Evolutionary conservation across 345 rosid species (phyloP), one percentile per base, ranked within the genome.

Genomic region (Aurinia saxatilis): DNA sequence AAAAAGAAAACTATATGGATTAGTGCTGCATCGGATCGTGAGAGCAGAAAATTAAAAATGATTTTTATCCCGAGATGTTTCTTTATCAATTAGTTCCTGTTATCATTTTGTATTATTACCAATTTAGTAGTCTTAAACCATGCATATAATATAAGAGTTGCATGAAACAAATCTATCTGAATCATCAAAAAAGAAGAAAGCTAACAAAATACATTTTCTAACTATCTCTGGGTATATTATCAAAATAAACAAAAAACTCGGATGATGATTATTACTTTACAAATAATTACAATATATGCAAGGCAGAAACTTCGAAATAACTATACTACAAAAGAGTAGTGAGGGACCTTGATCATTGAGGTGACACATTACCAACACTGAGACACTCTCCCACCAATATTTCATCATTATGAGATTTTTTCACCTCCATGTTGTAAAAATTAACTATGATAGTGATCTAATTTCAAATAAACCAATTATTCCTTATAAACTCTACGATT

Each of bases 361-460:
- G 69, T 70, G 74, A 70, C 74, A 70, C 14, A 59, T 65, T 65
- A 58, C 75, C 71, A 57, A 71, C 61, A 63, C 33, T 56, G 25
- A 50, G 65, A 71, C 65, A 58, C 38, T 65, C 65, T 65, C 66
- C 55, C 66, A 71, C 66, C 75, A 57, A 57, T 57, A 64, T 71
- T 64, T 31, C 66, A 64, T 71, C 48, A 71, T 50, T 40, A 63
- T 48, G 62, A 21, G 2, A 21, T n/a, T 6, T 36, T 49, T 63
- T 71, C 54, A 49, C 35, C 5, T 54, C 63, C 29, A 38, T 56
- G 25, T 49, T 36, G 46, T 34, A 27, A 27, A 27, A 16, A 47
- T 23, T 11, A 34, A 23, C 14, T 44, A 42, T 42, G 18, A 68
- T 35, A 42, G 5, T 5, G 42, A 2, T 67, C 35, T 48, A 10